A percentile compares a stretch with the other conserved stretches of the same genome.
Conservation (phyloP, 306 rosid genomes). For the Vachellia collinsii region DNA sequence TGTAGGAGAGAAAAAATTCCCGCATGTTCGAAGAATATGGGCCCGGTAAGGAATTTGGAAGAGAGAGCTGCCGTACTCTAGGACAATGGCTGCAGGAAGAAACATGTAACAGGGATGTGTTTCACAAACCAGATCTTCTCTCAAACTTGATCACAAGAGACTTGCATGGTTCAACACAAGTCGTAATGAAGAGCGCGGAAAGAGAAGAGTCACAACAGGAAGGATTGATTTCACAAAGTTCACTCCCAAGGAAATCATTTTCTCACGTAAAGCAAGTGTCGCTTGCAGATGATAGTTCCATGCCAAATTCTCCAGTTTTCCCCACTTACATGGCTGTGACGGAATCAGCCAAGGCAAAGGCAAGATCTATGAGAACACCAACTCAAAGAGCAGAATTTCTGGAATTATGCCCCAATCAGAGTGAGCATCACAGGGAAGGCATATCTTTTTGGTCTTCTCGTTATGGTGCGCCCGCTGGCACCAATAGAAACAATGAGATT, state of each 20-base stretch:
- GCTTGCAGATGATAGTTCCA: conserved; percentile 39
- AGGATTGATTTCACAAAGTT: conserved; percentile 40
- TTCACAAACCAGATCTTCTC: not conserved
- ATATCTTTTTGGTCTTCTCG: conserved; percentile 48
- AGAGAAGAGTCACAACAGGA: conserved; percentile 35
- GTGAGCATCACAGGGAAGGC: conserved; percentile 35
- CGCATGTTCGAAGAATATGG: conserved; percentile 52
- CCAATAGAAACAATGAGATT: not conserved
- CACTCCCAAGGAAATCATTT: conserved; percentile 65
- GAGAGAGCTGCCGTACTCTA: conserved; percentile 44
- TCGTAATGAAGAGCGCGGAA: conserved; percentile 26
- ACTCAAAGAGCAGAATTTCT: conserved; percentile 54
- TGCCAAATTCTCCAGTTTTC: conserved; percentile 59
- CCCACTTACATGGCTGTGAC: conserved; percentile 64
- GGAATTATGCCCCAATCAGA: conserved; percentile 44
- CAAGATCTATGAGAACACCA: conserved; percentile 70
- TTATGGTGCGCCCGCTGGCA: conserved; percentile 40
- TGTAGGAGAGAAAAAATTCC: conserved; percentile 62
- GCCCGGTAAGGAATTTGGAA: conserved; percentile 35
- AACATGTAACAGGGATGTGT: conserved; percentile 37
- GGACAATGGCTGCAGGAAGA: conserved; percentile 54
- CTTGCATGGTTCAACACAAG: conserved; percentile 34
- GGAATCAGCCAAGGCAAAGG: conserved; percentile 66
- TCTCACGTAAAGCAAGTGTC: conserved; percentile 48
- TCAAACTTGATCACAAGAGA: conserved; percentile 10